Evolutionary conservation across 306 rosid species (phyloP), one percentile per base, ranked within the genome.

Genomic region (Betula pendula): DNA sequence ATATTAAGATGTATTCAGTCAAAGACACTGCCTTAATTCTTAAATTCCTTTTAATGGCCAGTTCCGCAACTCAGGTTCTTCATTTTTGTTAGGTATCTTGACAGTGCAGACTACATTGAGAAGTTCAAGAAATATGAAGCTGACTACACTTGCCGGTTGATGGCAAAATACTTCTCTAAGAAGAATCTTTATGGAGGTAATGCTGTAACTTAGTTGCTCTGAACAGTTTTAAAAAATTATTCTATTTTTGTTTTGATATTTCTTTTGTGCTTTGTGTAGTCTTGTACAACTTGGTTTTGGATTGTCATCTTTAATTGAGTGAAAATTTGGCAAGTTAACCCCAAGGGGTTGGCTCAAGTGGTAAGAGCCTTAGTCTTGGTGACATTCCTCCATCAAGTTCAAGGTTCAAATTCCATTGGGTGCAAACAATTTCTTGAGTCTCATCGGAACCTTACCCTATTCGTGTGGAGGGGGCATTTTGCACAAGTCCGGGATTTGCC

Each of bases 111-210:
- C 42, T 79, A 73, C 72, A 75, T 29, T n/a, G 81, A 87, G 76
- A 87, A 82, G 80, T 87, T 84, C 75, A 80, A 82, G 83, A 84
- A 82, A 55, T 87, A 84, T 76, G 88, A 87, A 82, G 82, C 77
- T 68, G 88, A 82, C 73, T 87, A 82, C 81, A 72, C 87, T 42
- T 77, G 70, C 38, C 83, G 87, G 74, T 68, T 87, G 73, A 82
- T 77, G 84, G 87, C 85, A 55, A 87, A 82, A 53, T 87, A 87
- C 76, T 87, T 87, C 79, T 82, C 90, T 8, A 82, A 78, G 63
- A 87, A 62, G 49, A 80, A 83, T 75, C 81, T 87, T 19, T 84
- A 84, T 87, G 88, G 88, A 74, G 90, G 90, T 84, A 71, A 38
- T 70, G 69, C 24, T 69, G 1, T 53, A 9, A 43, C 38, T 68